Conservation (phyloP, 148 eudicot genomes). For the Tetragonia tetragonoides region DNA sequence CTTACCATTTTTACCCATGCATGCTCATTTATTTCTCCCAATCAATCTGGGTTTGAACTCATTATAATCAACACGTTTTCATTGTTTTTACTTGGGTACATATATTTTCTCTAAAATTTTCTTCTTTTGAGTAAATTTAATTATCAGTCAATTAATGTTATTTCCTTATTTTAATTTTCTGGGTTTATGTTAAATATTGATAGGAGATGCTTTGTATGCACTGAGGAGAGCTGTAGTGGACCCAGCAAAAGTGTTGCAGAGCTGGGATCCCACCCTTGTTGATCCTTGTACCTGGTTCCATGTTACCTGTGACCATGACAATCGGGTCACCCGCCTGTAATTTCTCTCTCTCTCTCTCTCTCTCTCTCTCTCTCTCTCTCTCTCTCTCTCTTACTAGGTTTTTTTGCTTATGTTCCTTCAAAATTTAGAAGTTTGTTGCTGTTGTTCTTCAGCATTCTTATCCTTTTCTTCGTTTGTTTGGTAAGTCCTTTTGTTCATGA, state of each 20-base stretch:
- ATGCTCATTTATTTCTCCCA: background rate
- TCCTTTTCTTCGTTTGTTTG: background rate
- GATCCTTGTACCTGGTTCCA: slow-evolving; percentile 96
- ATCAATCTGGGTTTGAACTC: background rate
- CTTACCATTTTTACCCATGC: background rate
- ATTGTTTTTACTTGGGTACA: background rate
- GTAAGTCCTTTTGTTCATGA: background rate
- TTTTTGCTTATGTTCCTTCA: background rate
- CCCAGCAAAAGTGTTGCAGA: slow-evolving; percentile 62
- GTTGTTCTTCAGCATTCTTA: too few species aligned
- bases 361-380: background rate
- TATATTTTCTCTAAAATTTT: background rate
- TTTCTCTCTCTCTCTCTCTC: background rate
- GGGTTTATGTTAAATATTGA: background rate
- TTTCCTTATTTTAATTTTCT: background rate
- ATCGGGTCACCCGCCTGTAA: slow-evolving; percentile 79
- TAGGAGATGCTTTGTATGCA: slow-evolving; percentile 78
- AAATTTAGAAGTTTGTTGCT: background rate
- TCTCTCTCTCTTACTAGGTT: background rate
- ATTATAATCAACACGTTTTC: background rate
- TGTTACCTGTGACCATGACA: slow-evolving; percentile 66
- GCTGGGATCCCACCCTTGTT: slow-evolving; percentile 95
- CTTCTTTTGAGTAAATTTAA: background rate
- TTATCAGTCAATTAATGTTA: background rate
- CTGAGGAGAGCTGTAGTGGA: slow-evolving; percentile 57